Conservation (phyloP, 2,329 filamentous ascomycete species). For the Fusarium brachygibbosum region DNA sequence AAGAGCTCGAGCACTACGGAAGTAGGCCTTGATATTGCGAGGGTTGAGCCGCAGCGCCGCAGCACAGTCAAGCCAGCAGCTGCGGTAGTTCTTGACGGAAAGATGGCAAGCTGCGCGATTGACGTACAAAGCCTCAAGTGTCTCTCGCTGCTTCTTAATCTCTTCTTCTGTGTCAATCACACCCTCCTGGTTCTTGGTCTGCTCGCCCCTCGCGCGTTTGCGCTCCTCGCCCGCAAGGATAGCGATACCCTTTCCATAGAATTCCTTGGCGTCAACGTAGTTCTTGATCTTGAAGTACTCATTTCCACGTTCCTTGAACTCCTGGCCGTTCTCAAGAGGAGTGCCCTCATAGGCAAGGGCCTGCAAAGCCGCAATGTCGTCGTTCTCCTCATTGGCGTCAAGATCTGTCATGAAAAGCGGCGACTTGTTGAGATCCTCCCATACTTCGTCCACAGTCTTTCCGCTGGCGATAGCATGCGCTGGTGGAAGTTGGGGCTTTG, state of each 20-base stretch:
- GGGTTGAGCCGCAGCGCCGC: constrained; percentile 83
- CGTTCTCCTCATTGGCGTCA: constrained; percentile 87
- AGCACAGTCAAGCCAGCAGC: constrained; percentile 87
- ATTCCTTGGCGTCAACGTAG: constrained; percentile 89
- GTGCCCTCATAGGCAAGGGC: constrained; percentile 95
- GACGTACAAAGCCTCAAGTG: constrained; percentile 82
- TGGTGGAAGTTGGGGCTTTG: constrained; percentile 62
- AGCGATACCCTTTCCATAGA: constrained; percentile 87
- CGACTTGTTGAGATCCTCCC: constrained; percentile 69
- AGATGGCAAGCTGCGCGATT: constrained; percentile 94
- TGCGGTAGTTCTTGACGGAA: constrained; percentile 88
- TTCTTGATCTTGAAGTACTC: constrained; percentile 81
- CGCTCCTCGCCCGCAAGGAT: constrained; percentile 76
- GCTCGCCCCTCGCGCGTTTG: constrained; percentile 61
- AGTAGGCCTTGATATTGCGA: constrained; percentile 89
- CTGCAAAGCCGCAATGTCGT: constrained; percentile 86
- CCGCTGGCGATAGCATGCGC: constrained; percentile 56
- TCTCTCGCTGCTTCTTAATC: constrained; percentile 69
- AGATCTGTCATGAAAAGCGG: constrained; percentile 98
- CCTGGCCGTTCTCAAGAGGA: constrained; percentile 81
- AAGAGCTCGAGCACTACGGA: constrained; percentile 84
- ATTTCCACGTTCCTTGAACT: constrained; percentile 94
- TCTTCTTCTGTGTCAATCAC: constrained; percentile 65
- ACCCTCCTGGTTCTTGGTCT: constrained; percentile 50
- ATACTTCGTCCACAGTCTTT: constrained; percentile 68